Conservation (phyloP, 2,329 filamentous ascomycete genomes). For the Xylariaceae sp. region DNA sequence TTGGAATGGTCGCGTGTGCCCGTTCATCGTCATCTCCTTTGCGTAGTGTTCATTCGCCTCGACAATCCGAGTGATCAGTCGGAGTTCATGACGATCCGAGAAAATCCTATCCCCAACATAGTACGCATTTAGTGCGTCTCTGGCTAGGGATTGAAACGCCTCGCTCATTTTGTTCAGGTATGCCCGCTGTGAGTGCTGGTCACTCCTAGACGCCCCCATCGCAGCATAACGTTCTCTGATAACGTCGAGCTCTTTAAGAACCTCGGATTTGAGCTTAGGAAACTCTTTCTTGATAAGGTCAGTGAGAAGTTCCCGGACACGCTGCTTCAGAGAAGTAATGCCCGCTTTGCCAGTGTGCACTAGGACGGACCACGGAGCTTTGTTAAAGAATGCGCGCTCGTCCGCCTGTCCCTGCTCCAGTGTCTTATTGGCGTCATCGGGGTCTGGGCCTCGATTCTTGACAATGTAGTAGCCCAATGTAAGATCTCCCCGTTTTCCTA, state of each 20-base stretch:
- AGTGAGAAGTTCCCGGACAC: conserved; percentile 38
- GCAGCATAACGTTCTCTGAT: conserved; percentile 13
- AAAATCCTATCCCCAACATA: conserved; percentile 25
- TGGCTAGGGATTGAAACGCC: conserved; percentile 25
- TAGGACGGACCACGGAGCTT: conserved; percentile 35
- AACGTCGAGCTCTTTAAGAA: conserved; percentile 18
- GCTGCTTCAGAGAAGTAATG: conserved; percentile 35
- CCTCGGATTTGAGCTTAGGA: conserved; percentile 28
- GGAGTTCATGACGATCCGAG: conserved; percentile 22
- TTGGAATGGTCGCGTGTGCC: conserved; percentile 26
- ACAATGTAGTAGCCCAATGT: conserved; percentile 48
- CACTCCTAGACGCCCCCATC: conserved; percentile 28
- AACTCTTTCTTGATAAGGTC: conserved; percentile 39
- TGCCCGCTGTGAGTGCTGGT: conserved; percentile 26
- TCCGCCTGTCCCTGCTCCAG: conserved; percentile 31
- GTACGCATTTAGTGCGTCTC: conserved; percentile 27
- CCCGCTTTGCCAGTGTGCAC: background rate
- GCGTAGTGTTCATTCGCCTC: conserved; percentile 26
- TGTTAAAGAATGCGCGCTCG: conserved; percentile 39
- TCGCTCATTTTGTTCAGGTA: conserved; percentile 32
- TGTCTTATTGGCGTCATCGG: conserved; percentile 37
- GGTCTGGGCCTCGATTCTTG: conserved; percentile 45
- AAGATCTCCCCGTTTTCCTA: conserved; percentile 39
- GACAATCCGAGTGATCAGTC: conserved; percentile 31
- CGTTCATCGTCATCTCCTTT: conserved; percentile 23